Evolutionary conservation across 306 rosid species (phyloP).

Genomic region (Pterocarpus macrocarpus): DNA sequence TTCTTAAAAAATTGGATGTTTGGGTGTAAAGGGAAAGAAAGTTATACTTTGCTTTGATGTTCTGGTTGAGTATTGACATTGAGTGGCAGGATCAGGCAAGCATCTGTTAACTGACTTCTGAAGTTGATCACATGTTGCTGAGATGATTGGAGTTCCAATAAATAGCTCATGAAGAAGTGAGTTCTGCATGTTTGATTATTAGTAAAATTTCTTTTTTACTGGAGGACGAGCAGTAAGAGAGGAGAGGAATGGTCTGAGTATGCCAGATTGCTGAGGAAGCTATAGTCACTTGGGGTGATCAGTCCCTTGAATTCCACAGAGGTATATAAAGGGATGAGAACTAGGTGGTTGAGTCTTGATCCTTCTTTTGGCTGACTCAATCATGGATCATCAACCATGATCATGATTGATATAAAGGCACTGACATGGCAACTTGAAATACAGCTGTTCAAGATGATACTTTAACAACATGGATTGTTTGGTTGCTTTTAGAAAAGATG

Average conservation of each 20-base stretch:
- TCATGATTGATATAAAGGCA: conserved; percentile 5
- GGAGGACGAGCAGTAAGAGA: conserved; percentile 1
- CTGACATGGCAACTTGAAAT: conserved; percentile 24
- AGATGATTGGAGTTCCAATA: conserved; percentile 48
- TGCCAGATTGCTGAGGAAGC: not conserved
- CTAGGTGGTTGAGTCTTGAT: conserved; percentile 24
- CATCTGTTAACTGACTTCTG: conserved; percentile 39
- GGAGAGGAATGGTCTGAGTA: conserved; percentile 7
- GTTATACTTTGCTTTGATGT: conserved; percentile 34
- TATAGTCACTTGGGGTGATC: conserved; percentile 27
- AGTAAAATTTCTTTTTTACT: not conserved
- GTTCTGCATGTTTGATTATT: conserved; percentile 50
- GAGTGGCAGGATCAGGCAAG: conserved; percentile 40
- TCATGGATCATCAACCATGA: conserved; percentile 36
- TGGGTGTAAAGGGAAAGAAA: not conserved
- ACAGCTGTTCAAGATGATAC: conserved; percentile 37
- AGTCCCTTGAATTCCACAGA: conserved; percentile 26
- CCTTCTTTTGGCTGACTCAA: conserved; percentile 41
- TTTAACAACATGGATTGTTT: conserved; percentile 37
- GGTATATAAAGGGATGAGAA: conserved; percentile 41
- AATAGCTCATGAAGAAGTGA: conserved; percentile 53
- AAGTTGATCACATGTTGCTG: conserved; percentile 42
- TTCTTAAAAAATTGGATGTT: not conserved
- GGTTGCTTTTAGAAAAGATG: conserved; percentile 45
- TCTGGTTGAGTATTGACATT: conserved; percentile 24